Conservation (phyloP, 2,329 filamentous ascomycete species). For the Stromatinia cepivora region DNA sequence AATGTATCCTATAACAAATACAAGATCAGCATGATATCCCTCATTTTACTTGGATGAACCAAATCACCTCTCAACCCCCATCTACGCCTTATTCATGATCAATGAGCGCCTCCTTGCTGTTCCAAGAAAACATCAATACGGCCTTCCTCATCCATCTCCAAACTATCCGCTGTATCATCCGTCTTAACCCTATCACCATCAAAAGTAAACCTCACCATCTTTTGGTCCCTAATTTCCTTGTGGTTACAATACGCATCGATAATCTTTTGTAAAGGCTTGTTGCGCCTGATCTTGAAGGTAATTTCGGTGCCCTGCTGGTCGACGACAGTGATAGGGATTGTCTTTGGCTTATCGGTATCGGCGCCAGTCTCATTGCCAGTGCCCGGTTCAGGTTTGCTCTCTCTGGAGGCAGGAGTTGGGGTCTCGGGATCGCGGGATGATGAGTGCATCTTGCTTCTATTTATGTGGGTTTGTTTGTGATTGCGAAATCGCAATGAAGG, state of each 20-base stretch:
- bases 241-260: constrained; percentile 13
- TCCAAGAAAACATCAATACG: constrained; percentile 9
- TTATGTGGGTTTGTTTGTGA: neutral
- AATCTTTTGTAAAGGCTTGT: neutral
- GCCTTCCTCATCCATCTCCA: constrained; percentile 7
- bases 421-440: neutral
- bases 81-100: neutral
- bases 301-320: neutral
- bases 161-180: constrained; percentile 1
- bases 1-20: neutral
- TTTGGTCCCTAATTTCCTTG: neutral
- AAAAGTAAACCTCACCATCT: neutral
- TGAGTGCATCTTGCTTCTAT: neutral
- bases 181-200: neutral
- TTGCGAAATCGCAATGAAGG: neutral
- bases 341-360: neutral
- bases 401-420: no score
- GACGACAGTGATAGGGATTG: neutral
- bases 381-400: neutral
- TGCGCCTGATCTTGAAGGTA: constrained; percentile 19
- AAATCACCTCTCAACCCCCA: neutral
- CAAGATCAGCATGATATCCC: neutral
- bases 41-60: neutral
- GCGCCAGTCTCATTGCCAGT: neutral
- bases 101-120: constrained; percentile 1